phyloP scores from a whole-genome alignment of 1,284 basidiomycete species.

The Pholiota adiposa region DNA sequence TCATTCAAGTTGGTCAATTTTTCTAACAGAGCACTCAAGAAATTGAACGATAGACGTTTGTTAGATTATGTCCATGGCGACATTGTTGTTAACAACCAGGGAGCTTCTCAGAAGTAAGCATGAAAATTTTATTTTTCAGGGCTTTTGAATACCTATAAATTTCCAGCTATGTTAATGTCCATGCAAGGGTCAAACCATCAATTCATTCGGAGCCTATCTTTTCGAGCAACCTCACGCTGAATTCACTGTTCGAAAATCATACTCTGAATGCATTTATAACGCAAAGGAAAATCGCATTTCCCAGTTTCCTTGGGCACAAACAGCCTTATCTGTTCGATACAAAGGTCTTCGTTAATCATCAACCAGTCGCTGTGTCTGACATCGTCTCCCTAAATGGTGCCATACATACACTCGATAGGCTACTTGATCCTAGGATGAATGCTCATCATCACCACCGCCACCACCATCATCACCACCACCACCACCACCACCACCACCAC shows the following conservation, averaged over 20 bases:
- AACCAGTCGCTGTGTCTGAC: constrained; percentile 51
- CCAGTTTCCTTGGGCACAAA: constrained; percentile 33
- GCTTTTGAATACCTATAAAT: too few relatives aligned
- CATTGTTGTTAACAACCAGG: neutral
- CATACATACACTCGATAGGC: constrained; percentile 55
- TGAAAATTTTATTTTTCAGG: too few relatives aligned
- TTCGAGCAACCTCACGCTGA: constrained; percentile 48
- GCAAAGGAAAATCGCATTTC: constrained; percentile 48
- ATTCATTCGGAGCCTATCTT: constrained; percentile 41
- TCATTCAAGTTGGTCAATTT: constrained; percentile 50
- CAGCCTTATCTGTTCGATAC: constrained; percentile 44
- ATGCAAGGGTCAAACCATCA: too few relatives aligned
- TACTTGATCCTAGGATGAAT: constrained; percentile 51
- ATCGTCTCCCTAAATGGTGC: constrained; percentile 68
- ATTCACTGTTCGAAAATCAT: constrained; percentile 54
- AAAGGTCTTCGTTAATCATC: constrained; percentile 58
- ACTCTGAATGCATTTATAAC: constrained; percentile 53
- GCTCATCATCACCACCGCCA: constrained; percentile 28
- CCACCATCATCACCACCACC: too few relatives aligned
- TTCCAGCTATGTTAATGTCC: too few relatives aligned
- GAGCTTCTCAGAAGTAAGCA: neutral
- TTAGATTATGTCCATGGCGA: constrained; percentile 22
- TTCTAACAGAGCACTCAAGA: neutral
- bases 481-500: too few relatives aligned
- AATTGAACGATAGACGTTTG: neutral